Evolutionary conservation across 2,329 filamentous ascomycete species (phyloP).

Genomic region (Didymella pinodella): DNA sequence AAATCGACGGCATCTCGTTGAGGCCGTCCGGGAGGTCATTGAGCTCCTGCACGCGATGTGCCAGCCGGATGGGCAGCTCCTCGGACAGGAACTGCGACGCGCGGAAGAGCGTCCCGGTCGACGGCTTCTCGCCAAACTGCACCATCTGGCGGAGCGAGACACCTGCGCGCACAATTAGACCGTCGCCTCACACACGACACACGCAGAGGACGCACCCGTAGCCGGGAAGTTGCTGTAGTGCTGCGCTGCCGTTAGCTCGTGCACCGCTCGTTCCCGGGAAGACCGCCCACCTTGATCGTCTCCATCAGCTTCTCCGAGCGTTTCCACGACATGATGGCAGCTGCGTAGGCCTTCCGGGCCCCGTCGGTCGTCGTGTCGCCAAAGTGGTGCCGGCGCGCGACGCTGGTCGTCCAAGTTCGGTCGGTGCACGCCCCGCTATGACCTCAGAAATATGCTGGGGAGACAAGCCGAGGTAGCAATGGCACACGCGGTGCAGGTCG

Average conservation of each 20-base stretch:
- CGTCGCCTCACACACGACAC: slow-evolving; percentile 57
- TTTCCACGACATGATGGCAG: slow-evolving; percentile 86
- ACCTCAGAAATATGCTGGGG: slow-evolving; percentile 8
- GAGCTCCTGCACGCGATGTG: slow-evolving; percentile 95
- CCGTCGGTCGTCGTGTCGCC: slow-evolving; percentile 40
- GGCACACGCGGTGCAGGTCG: slow-evolving; percentile 7
- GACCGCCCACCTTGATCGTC: slow-evolving; percentile 72
- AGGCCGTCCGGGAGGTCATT: slow-evolving; percentile 91
- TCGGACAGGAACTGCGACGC: slow-evolving; percentile 98
- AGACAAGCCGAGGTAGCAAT: slow-evolving; percentile 12
- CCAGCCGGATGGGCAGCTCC: slow-evolving; percentile 94
- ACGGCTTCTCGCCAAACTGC: slow-evolving; percentile 94
- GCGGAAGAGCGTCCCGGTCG: slow-evolving; percentile 89
- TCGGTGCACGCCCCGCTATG: slow-evolving; percentile 17
- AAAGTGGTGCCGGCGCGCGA: slow-evolving; percentile 33
- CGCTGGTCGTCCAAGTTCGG: slow-evolving; percentile 5
- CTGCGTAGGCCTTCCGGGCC: slow-evolving; percentile 47
- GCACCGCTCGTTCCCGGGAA: slow-evolving; percentile 6
- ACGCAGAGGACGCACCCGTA: slow-evolving; percentile 81
- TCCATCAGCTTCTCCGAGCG: slow-evolving; percentile 90
- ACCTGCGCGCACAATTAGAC: slow-evolving; percentile 39
- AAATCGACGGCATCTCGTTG: slow-evolving; percentile 97
- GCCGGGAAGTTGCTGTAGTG: slow-evolving; percentile 97
- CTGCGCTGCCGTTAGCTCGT: slow-evolving; percentile 40
- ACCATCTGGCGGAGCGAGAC: slow-evolving; percentile 96